A percentile compares a stretch with the other conserved stretches of the same genome.
phyloP scores from a whole-genome alignment of 1,139 yeast species.

The Kluyveromyces marxianus region DNA sequence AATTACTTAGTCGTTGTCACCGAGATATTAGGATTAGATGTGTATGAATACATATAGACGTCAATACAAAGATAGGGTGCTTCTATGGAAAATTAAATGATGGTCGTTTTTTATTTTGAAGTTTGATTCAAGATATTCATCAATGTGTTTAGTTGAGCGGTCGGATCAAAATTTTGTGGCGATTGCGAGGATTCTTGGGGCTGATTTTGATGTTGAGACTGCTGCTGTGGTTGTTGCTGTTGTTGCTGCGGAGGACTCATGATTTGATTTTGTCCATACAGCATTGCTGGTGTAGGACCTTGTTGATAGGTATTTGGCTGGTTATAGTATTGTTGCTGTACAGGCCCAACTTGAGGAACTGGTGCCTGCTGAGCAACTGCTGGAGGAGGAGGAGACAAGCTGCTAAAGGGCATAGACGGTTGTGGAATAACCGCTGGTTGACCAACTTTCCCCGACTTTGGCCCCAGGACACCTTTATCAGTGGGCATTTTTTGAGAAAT shows the following conservation, averaged over 20 bases:
- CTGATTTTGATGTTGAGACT: background rate
- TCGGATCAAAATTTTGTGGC: conserved; percentile 27
- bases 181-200: conserved; percentile 13
- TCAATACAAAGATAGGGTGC: background rate
- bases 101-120: conserved; percentile 15
- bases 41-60: background rate
- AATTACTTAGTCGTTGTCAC: background rate
- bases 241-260: conserved; percentile 12
- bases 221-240: conserved; percentile 16
- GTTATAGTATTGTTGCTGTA: conserved; percentile 6
- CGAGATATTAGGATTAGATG: background rate
- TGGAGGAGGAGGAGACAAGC: conserved; percentile 18
- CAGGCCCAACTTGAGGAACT: conserved; percentile 14
- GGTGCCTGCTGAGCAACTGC: conserved; percentile 12
- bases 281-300: conserved; percentile 6
- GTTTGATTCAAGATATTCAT: conserved; percentile 37
- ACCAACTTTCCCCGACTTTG: conserved; percentile 66
- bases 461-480: conserved; percentile 79
- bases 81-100: background rate
- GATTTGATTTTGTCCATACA: conserved; percentile 13
- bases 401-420: conserved; percentile 16
- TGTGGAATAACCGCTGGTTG: conserved; percentile 27
- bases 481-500: conserved; percentile 85
- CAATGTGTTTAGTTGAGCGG: conserved; percentile 35
- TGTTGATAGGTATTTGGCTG: conserved; percentile 13